Evolutionary conservation across 1,284 basidiomycete genomes (phyloP).

Genomic region (Coniferiporia sulphurascens): DNA sequence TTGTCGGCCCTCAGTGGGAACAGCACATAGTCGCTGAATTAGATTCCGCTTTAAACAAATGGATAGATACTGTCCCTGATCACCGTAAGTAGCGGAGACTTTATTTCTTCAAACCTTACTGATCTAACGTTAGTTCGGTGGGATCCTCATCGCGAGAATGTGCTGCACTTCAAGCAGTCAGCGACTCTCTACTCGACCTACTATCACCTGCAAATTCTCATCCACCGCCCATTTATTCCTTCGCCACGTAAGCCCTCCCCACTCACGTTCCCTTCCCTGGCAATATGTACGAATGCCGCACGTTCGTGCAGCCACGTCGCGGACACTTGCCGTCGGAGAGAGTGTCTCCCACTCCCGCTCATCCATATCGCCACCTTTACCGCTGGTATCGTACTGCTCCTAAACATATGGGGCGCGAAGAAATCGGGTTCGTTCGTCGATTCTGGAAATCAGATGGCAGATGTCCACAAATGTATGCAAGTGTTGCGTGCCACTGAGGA

Average conservation of each 20-base stretch:
- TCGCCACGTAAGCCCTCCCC: conserved; percentile 53
- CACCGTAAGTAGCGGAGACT: conserved; percentile 40
- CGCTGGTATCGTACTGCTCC: conserved; percentile 60
- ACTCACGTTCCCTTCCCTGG: conserved; percentile 64
- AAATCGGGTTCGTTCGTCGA: conserved; percentile 51
- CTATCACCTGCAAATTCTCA: conserved; percentile 72
- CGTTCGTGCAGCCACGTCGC: conserved; percentile 73
- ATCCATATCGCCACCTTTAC: conserved; percentile 51
- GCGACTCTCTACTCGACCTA: conserved; percentile 61
- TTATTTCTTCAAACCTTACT: neutral
- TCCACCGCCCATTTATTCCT: conserved; percentile 81
- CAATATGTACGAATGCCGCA: conserved; percentile 82
- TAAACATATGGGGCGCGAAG: conserved; percentile 72
- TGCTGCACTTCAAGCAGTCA: conserved; percentile 63
- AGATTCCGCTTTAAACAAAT: conserved; percentile 72
- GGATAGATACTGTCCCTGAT: conserved; percentile 70
- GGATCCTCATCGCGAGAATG: conserved; percentile 63
- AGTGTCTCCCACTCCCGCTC: conserved; percentile 30
- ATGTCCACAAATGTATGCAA: conserved; percentile 68
- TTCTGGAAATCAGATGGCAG: conserved; percentile 57
- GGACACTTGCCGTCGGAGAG: conserved; percentile 45
- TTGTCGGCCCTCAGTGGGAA: conserved; percentile 59
- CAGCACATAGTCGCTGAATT: conserved; percentile 70
- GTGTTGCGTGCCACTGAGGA: conserved; percentile 51
- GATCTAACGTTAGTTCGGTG: conserved; percentile 49